Percentiles rank a stretch among this genome's conserved stretches.
phyloP scores from a whole-genome alignment of 2,329 filamentous ascomycete species.

The Hortaea sp. region DNA sequence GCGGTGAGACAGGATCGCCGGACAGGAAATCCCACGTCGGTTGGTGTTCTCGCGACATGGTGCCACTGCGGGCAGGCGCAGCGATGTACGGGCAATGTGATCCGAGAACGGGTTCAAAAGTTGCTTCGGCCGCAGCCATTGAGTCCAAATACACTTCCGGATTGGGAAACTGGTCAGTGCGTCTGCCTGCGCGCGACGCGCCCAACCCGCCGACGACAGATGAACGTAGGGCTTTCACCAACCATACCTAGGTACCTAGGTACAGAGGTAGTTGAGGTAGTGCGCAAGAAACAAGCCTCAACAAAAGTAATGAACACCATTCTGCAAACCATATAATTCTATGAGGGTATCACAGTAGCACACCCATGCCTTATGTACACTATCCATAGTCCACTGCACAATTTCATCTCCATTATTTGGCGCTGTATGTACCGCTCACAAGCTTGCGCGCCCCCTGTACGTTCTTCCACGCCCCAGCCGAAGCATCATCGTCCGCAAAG shows the following conservation, averaged over 20 bases:
- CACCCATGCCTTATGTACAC: neutral
- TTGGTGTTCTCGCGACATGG: constrained; percentile 26
- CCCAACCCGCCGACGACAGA: too few relatives aligned
- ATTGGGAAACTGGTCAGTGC: too few relatives aligned
- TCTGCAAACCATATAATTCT: neutral
- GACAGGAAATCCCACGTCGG: constrained; percentile 41
- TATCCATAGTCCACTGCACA: neutral
- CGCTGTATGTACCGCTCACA: constrained; percentile 59
- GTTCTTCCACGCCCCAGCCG: constrained; percentile 49
- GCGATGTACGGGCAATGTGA: too few relatives aligned
- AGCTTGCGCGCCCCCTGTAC: constrained; percentile 58
- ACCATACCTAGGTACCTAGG: too few relatives aligned
- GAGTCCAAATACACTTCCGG: too few relatives aligned
- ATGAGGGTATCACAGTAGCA: neutral
- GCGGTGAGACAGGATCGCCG: constrained; percentile 27
- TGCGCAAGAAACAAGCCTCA: too few relatives aligned
- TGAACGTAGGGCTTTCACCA: too few relatives aligned
- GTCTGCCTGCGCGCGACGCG: too few relatives aligned
- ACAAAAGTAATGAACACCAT: too few relatives aligned
- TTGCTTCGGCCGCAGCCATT: too few relatives aligned
- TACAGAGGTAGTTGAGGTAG: too few relatives aligned
- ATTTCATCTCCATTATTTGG: constrained; percentile 8
- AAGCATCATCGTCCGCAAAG: constrained; percentile 54
- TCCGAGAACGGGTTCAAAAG: too few relatives aligned
- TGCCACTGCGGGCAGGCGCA: neutral